phyloP scores from a whole-genome alignment of 495 filamentous ascomycete genomes.

The Neurospora terricola region DNA sequence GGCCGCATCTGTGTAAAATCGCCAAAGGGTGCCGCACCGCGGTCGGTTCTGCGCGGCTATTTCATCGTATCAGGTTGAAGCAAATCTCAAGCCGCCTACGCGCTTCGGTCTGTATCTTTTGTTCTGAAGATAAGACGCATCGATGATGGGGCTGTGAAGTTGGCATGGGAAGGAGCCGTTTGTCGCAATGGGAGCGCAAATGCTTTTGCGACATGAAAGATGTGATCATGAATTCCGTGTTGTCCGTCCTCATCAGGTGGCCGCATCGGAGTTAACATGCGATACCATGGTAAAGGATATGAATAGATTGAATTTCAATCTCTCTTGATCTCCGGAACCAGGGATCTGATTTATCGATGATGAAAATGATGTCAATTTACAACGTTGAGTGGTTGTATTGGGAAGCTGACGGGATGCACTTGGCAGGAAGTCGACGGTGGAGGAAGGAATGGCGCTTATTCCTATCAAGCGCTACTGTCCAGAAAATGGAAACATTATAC shows the following conservation, averaged over 20 bases:
- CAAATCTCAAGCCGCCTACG: not conserved
- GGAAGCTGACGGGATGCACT: not conserved
- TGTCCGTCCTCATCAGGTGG: not conserved
- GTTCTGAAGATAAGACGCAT: not conserved
- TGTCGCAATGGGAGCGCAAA: not conserved
- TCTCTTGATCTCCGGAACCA: not conserved
- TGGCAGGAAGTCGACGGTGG: not conserved
- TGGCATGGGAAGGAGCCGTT: not conserved
- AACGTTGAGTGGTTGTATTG: not conserved
- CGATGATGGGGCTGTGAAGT: not conserved
- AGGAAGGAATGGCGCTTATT: not conserved
- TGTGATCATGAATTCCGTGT: not conserved
- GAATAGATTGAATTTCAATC: too few relatives aligned
- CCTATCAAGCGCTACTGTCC: not conserved
- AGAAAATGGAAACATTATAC: not conserved
- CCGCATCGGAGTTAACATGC: not conserved
- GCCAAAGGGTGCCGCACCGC: not conserved
- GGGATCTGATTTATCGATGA: not conserved
- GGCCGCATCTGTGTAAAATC: not conserved
- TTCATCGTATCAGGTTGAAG: not conserved
- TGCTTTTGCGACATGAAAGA: not conserved
- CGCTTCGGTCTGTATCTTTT: not conserved
- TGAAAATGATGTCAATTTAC: not conserved
- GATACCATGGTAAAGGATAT: not conserved
- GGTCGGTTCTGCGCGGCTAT: not conserved